Base-by-base conservation (phyloP, 805 yeast genomes). In the Sugiyamaella smithiae region DNA sequence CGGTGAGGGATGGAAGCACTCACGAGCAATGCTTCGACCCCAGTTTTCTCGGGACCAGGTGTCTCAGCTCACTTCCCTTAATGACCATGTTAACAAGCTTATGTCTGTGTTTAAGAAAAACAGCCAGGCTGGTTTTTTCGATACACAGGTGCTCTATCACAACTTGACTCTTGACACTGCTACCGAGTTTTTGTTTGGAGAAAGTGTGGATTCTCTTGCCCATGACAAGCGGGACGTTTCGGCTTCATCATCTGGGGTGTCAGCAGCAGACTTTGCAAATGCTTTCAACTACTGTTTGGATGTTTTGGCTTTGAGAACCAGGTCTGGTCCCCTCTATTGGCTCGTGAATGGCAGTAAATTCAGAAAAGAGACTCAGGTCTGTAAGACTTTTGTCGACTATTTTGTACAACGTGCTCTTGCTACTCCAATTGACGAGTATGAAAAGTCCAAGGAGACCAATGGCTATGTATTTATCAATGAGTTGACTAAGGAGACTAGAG, bases 381-480 rank as follows among this genome's bases (percentile, higher is more conserved):
- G 66, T 29, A 61, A 59, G 46, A 40, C 43, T 37, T 64, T 59
- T 56, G 64, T 69, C 19, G 66, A 72, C 46, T 61, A 56, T 50
- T 73, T 66, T 54, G 75, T 71, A 25, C 36, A 63, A 17, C 56
- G 55, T 40, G 73, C 68, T 1, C 60, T 71, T 41, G 14, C 35
- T 11, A 25, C 42, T 22, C 28, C 48, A 14, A 25, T 22, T 23
- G 35, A 45, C 2, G 38, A 51, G 43, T 60, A 36, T 70, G 67
- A 32, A 55, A 62, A 43, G 52, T 8, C 6, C 22, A 55, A 29
- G 61, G 69, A 24, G 32, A 14, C 14, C 16, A 60, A 57, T 41
- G 66, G 71, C 9, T 74, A 74, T 52, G 63, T 70, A 8, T 74
- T 75, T 58, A 67, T 74, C 55, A 64, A 69, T 48, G 78, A 73